phyloP scores from a whole-genome alignment of 768 basidiomycete species.

The Lentinus tigrinus region DNA sequence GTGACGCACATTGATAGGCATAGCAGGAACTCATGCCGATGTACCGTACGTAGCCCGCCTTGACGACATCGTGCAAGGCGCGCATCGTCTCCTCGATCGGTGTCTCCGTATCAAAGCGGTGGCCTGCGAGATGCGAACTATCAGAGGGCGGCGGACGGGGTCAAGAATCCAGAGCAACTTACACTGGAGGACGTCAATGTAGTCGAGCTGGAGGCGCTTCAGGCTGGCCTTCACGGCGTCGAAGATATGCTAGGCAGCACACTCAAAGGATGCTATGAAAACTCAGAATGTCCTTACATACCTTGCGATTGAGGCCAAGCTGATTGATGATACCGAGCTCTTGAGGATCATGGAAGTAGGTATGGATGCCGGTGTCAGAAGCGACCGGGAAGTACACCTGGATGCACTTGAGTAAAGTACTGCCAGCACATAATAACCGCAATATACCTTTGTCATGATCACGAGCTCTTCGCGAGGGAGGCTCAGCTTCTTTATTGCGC shows the following conservation, averaged over 20 bases:
- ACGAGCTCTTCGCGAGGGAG: slow-evolving; percentile 45
- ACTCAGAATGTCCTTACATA: neutral
- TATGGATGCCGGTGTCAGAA: slow-evolving; percentile 4
- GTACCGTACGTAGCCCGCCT: slow-evolving; percentile 43
- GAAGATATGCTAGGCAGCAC: slow-evolving; percentile 59
- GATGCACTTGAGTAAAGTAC: neutral
- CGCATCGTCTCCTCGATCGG: slow-evolving; percentile 36
- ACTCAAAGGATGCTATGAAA: neutral
- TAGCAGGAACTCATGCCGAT: slow-evolving; percentile 40
- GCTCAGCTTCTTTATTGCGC: slow-evolving; percentile 42
- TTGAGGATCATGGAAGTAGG: slow-evolving; percentile 15
- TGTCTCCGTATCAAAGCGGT: slow-evolving; percentile 38
- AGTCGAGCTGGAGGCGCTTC: slow-evolving; percentile 67
- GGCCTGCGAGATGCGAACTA: slow-evolving; percentile 13
- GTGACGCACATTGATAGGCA: slow-evolving; percentile 15
- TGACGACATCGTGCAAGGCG: slow-evolving; percentile 47
- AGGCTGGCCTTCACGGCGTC: slow-evolving; percentile 61
- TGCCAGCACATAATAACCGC: neutral
- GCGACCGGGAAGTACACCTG: slow-evolving; percentile 19
- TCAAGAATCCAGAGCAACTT: too few species aligned
- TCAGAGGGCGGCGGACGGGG: neutral
- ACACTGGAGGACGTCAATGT: slow-evolving; percentile 41
- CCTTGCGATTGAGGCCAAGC: slow-evolving; percentile 33
- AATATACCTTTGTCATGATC: slow-evolving; percentile 44
- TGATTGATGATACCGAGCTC: slow-evolving; percentile 36